phyloP scores from a whole-genome alignment of 768 basidiomycete species.

The Phlebiopsis gigantea region DNA sequence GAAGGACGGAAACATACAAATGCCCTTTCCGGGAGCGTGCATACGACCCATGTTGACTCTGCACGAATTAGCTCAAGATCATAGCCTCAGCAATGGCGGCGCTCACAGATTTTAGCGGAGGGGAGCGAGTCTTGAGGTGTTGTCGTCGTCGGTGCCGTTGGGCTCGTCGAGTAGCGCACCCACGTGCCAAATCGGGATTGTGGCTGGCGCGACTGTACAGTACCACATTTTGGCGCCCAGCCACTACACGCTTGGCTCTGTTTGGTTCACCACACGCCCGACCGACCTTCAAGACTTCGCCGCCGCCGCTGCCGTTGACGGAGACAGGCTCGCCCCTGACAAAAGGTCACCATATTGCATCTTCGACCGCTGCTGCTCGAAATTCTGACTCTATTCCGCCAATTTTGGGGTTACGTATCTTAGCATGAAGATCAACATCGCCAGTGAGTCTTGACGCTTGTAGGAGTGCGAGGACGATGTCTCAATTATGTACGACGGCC shows the following conservation, averaged over 20 bases:
- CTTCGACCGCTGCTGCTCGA: not conserved
- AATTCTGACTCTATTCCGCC: slow-evolving; percentile 8
- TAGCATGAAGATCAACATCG: slow-evolving; percentile 97
- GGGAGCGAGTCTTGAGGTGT: slow-evolving; percentile 39
- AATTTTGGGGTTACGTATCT: not conserved
- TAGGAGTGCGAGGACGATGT: slow-evolving; percentile 11
- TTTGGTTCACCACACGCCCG: slow-evolving; percentile 23
- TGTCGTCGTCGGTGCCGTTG: slow-evolving; percentile 28
- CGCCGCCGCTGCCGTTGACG: slow-evolving; percentile 37
- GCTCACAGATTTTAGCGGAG: slow-evolving; percentile 34
- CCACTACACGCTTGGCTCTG: slow-evolving; percentile 21
- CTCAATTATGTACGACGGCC: slow-evolving; percentile 15
- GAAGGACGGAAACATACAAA: slow-evolving; percentile 59
- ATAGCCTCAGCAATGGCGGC: slow-evolving; percentile 6
- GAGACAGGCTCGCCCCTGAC: slow-evolving; percentile 24
- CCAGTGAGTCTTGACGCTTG: slow-evolving; percentile 55
- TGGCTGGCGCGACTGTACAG: slow-evolving; percentile 55
- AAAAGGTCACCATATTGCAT: slow-evolving; percentile 31
- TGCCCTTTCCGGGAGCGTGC: slow-evolving; percentile 99
- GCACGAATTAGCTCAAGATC: slow-evolving; percentile 4
- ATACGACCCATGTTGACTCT: slow-evolving; percentile 82
- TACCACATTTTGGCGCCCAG: slow-evolving; percentile 49
- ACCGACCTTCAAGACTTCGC: slow-evolving; percentile 29
- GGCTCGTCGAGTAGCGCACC: slow-evolving; percentile 23
- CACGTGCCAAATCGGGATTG: slow-evolving; percentile 26